Evolutionary conservation across 176 grass and related monocot species (phyloP), one percentile per base, ranked within the genome.

Genomic region (Ampelocalamus luodianensis): DNA sequence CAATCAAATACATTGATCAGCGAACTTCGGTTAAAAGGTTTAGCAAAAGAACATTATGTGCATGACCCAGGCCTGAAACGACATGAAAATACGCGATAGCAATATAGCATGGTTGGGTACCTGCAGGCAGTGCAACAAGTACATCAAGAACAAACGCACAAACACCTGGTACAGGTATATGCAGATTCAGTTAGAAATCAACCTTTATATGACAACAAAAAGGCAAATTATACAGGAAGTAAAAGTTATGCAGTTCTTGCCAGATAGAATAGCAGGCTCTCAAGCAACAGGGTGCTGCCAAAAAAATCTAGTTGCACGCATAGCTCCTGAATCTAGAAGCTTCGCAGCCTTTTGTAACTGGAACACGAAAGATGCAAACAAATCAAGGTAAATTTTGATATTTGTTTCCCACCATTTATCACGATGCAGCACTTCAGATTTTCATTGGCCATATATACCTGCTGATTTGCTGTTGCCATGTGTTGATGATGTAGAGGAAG

Each of bases 131-230:
- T 99, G 84, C 85, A 96, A 78, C 90, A 99, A 77, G 87, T 96
- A 89, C 96, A 99, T 99, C 91, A 99, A 92, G 90, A 99, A 99
- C 61, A 99, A 91, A 82, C 96, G 96, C 78, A 99, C 93, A 81
- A 99, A 99, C 61, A 99, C 93, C 69, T n/a, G n/a, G 82, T 34
- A 81, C 29, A 48, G n/a, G 12, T 13, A 63, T 29, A 71, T 38
- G 12, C 58, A n/a, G 45, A 81, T 75, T 79, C 20, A 78, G 67
- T 83, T 53, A 77, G 34, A 56, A 82, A 23, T 8, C 24, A 18
- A 34, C 24, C 48, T 29, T 56, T 48, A 59, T 55, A 66, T 17
- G 27, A 29, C 23, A 1, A 3, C 14, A 66, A 48, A n/a, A 70
- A 17, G 71, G 36, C 53, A 26, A 71, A 39, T 17, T n/a, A 85